Base-by-base conservation (phyloP, 768 basidiomycete species). In the Kondoa malvinella region DNA sequence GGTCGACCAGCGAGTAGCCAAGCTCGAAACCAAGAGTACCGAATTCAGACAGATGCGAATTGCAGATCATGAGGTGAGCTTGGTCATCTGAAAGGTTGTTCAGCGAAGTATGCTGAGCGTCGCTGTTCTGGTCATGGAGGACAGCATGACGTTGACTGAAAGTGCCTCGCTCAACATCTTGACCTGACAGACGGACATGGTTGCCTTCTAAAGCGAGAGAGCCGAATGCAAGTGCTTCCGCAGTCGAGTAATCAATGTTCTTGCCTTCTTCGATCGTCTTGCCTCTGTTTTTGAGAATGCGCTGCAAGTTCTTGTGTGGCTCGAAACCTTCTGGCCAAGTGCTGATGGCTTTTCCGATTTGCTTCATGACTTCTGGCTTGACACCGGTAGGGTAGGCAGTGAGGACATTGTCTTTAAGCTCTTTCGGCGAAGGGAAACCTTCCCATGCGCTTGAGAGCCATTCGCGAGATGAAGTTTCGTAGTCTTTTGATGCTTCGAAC, bases 391-490 rank as follows among this genome's bases (percentile, higher is more conserved):
- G 78, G 66, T 88, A 88, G 3, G 88, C 87, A n/a, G 92, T 92
- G 26, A 97, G 83, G 15, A 89, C 86, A 73, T 87, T 82, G 77
- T 95, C 92, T 29, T 92, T 90, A 34, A 99, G 83, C 78, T 96
- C 86, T 77, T 89, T 89, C 57, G 95, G 95, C 1, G 89, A 90
- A 1, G 95, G 95, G 86, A 99, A 99, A 16, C 94, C 94, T 66
- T 88, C 89, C 95, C 95, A 99, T 0, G 90, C 87, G 4, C 91
- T 87, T 1, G 95, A 96, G 40, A 97, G 85, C 95, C 95, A 97
- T 76, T 99, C 95, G 76, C 91, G 89, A 74, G 85, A 83, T 2
- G 90, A 87, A 15, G 95, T 91, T 56, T 92, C 85, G 77, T 99
- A 99, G 76, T 96, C 90, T 80, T 96, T 95, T 15, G 89, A 82